Percentiles rank a stretch among this genome's conserved stretches.
These are phyloP conservation scores for Nicotiana rustica DNA, from an alignment of 305 asterid genomes.

Conservation along the genomic window DNA sequence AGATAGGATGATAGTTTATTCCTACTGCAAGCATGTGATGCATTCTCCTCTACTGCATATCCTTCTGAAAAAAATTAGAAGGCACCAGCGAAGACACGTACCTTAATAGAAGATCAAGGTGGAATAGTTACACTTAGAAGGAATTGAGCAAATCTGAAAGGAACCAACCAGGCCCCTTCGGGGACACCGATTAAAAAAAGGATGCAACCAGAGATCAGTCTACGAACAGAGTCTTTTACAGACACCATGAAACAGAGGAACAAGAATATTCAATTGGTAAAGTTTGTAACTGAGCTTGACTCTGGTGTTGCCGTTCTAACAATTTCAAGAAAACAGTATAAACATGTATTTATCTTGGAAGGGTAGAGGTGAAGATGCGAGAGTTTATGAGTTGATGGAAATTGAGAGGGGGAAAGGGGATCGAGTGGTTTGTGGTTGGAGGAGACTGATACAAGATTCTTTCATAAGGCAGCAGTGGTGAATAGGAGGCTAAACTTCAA, in stretches of 20 bases:
- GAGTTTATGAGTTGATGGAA: neutral
- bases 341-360: conserved; percentile 2
- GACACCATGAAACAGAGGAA: conserved; percentile 17
- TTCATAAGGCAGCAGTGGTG: neutral
- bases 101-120: conserved; percentile 16
- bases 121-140: conserved; percentile 1
- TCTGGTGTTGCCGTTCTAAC: neutral
- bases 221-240: neutral
- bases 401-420: neutral
- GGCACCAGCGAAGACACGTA: conserved; percentile 8
- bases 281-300: neutral
- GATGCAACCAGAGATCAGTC: neutral
- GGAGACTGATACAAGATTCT: neutral
- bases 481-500: neutral
- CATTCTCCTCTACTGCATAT: conserved; percentile 21
- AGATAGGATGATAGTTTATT: conserved; percentile 1
- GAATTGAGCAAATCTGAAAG: conserved; percentile 19
- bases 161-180: neutral
- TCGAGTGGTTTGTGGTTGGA: neutral
- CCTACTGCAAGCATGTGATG: neutral
- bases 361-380: neutral
- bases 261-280: conserved; percentile 9
- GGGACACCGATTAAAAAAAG: too few species aligned
- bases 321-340: neutral
- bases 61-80: conserved; percentile 19